These are phyloP conservation scores for Phaeosphaeria sp. DNA, from an alignment of 2,329 filamentous ascomycete genomes.

Conservation along the genomic window DNA sequence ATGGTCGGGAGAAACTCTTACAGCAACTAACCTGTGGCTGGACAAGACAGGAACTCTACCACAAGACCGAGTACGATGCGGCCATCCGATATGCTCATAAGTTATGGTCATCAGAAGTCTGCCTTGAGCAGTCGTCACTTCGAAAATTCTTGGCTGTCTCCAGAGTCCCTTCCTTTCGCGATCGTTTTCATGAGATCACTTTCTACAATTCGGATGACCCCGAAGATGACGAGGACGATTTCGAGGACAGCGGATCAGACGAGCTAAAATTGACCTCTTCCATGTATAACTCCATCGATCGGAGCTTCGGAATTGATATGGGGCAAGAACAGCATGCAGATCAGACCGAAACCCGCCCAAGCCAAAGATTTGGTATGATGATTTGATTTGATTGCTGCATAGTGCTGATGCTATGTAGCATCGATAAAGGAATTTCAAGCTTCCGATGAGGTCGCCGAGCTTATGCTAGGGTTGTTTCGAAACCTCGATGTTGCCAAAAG, in stretches of 20 bases:
- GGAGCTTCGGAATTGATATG: not conserved
- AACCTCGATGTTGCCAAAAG: not conserved
- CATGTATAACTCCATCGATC: not conserved
- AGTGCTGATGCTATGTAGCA: not conserved
- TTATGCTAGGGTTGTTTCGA: constrained; percentile 1
- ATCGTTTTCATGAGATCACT: not conserved
- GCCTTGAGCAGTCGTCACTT: not conserved
- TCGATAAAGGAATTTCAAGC: not conserved
- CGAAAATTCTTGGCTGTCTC: not conserved
- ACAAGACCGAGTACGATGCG: constrained; percentile 3
- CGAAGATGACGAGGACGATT: not conserved
- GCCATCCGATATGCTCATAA: not conserved
- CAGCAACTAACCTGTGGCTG: not conserved
- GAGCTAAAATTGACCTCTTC: no score
- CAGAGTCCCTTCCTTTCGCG: not conserved
- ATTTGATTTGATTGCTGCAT: not conserved
- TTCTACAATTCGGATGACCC: not conserved
- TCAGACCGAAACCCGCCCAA: no score
- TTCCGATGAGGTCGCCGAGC: not conserved
- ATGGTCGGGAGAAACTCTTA: not conserved
- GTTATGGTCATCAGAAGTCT: not conserved
- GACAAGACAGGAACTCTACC: not conserved
- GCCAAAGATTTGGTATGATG: no score
- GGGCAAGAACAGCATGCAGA: not conserved
- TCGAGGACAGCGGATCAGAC: not conserved